Base-by-base conservation (phyloP, 768 basidiomycete genomes). In the Kockovaella imperatae region DNA sequence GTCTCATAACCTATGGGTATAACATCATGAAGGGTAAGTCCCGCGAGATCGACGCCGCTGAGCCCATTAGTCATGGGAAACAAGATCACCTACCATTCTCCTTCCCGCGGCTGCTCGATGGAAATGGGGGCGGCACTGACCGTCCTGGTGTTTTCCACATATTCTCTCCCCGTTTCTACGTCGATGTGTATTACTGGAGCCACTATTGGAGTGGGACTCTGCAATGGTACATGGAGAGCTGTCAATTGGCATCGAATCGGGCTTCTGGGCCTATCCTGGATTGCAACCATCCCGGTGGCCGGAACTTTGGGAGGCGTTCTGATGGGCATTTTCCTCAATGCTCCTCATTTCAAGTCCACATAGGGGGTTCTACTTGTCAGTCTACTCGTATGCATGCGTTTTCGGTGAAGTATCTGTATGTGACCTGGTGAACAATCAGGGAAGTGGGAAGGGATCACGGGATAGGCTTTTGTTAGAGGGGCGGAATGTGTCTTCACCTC, bases 51-150 rank as follows among this genome's bases (percentile, higher is more conserved):
- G 10, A 10, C 10, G 11, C 5, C 31, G 31, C 31, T 32, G 31
- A 32, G 31, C 17, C 31, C 11, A 32, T 10, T 10, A 41, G 67
- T 70, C 26, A 64, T 72, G 59, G 70, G 73, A 2, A 73, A 72
- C 69, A 62, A 64, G 40, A 67, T 75, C 59, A 75, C 74, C 23
- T 65, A 73, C 24, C 64, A 70, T 51, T 74, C 73, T 0, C 74
- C 75, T 1, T 73, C 71, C 3, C 71, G 75, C 36, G 75, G 75
- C 4, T 72, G 69, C 56, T 67, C 71, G 7, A 76, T 76, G 75
- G 75, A 75, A 53, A 59, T 76, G 47, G 74, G 72, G 13, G 71
- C 73, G 10, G 62, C 73, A 35, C 69, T 75, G 55, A 75, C 75
- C 24, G 74, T 76, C 48, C 64, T 76, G 35, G 62, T 75, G 45